Evolutionary conservation across 257 asterid genomes (phyloP).

Genomic region (Solanum stenotomum): DNA sequence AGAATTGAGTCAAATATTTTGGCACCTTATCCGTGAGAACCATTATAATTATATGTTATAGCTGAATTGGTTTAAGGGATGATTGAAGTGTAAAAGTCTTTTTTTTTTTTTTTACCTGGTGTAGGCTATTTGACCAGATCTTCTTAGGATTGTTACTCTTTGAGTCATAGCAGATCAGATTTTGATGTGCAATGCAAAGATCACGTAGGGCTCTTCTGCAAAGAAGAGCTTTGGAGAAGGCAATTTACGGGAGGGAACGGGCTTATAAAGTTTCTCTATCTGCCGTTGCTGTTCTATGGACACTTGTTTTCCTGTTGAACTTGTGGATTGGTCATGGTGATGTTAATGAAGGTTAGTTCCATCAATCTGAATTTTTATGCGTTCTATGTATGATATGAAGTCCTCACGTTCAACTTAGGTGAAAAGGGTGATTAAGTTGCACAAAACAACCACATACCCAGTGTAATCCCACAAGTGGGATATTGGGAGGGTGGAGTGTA

Average conservation of each 20-base stretch:
- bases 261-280: slow-evolving; percentile 68
- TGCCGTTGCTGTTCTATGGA: slow-evolving; percentile 56
- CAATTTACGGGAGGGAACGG: slow-evolving; percentile 31
- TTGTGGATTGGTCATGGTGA: slow-evolving; percentile 70
- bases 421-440: not conserved
- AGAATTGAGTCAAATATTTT: not conserved
- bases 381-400: not conserved
- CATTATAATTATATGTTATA: too few species aligned
- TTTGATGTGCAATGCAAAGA: slow-evolving; percentile 90
- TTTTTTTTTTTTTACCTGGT: not conserved
- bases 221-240: slow-evolving; percentile 68
- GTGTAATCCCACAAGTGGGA: not conserved
- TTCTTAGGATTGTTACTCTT: not conserved
- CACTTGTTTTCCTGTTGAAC: slow-evolving; percentile 60
- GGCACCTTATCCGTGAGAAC: not conserved
- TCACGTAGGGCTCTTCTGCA: slow-evolving; percentile 92
- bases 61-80: not conserved
- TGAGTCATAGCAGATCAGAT: slow-evolving; percentile 28
- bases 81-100: not conserved
- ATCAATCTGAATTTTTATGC: not conserved
- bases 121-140: slow-evolving; percentile 1
- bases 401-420: not conserved
- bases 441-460: not conserved
- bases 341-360: slow-evolving; percentile 55
- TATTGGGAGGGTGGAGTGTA: not conserved